Conservation (phyloP, 768 basidiomycete genomes). For the Serendipita indica region DNA sequence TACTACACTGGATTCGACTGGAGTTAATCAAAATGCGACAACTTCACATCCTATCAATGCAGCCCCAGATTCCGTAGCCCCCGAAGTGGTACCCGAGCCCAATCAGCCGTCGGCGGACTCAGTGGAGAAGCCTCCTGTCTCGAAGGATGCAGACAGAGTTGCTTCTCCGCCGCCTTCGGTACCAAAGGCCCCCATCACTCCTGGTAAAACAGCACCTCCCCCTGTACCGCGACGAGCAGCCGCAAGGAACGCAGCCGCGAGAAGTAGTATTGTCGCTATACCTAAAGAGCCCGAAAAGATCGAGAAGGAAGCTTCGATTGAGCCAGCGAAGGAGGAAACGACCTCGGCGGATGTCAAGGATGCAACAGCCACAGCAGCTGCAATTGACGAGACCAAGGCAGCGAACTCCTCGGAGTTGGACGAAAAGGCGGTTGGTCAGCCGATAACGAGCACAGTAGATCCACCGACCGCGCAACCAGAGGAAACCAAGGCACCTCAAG, state of each 20-base stretch:
- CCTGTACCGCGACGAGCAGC: slow-evolving; percentile 19
- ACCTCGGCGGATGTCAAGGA: slow-evolving; percentile 1
- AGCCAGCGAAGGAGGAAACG: not conserved
- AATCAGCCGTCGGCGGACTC: too few relatives aligned
- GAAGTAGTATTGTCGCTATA: slow-evolving; percentile 7
- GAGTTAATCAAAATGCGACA: slow-evolving; percentile 13
- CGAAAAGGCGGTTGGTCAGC: not conserved
- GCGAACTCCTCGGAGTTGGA: not conserved
- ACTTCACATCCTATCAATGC: slow-evolving; percentile 18
- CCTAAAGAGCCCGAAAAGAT: slow-evolving; percentile 7
- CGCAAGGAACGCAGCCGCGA: slow-evolving; percentile 12
- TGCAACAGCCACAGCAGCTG: not conserved
- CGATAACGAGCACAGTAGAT: not conserved
- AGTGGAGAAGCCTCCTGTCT: too few relatives aligned
- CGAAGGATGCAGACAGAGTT: not conserved
- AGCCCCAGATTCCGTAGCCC: slow-evolving; percentile 20
- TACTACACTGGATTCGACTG: slow-evolving; percentile 10
- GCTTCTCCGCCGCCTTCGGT: slow-evolving; percentile 10
- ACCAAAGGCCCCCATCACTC: not conserved
- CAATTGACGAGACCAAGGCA: not conserved
- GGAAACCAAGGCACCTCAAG: not conserved
- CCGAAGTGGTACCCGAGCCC: slow-evolving; percentile 25
- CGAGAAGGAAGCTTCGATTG: not conserved
- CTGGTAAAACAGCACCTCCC: slow-evolving; percentile 15
- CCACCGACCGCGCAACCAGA: not conserved